A percentile compares a stretch with the other conserved stretches of the same genome.
phyloP scores from a whole-genome alignment of 2,329 filamentous ascomycete genomes.

The Trichoderma simmonsii region DNA sequence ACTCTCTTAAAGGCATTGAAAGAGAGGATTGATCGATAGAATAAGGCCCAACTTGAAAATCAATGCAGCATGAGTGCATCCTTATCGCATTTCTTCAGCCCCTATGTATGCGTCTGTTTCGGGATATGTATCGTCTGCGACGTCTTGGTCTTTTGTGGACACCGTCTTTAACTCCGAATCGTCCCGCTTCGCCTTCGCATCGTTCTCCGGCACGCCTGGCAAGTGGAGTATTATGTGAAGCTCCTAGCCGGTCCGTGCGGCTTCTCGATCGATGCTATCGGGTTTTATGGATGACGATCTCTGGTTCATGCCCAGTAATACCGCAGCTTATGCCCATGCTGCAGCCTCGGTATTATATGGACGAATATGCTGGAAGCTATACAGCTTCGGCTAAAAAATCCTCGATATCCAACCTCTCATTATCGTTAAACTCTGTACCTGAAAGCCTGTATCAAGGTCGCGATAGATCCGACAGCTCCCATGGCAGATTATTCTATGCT shows the following conservation, averaged over 20 bases:
- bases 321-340: neutral
- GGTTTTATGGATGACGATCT: neutral
- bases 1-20: neutral
- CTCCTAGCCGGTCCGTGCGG: slow-evolving; percentile 6
- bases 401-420: neutral
- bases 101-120: neutral
- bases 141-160: neutral
- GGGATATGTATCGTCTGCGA: neutral
- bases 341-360: neutral
- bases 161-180: neutral
- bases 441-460: neutral
- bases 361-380: neutral
- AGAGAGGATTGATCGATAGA: neutral
- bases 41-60: neutral
- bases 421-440: neutral
- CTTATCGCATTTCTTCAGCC: neutral
- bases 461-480: neutral
- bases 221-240: neutral
- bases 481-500: neutral
- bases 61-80: neutral
- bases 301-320: neutral
- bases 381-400: neutral
- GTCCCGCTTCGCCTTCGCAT: neutral
- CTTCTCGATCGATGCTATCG: slow-evolving; percentile 5
- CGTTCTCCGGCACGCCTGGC: neutral